Evolutionary conservation across 1,284 basidiomycete species (phyloP), one percentile per base, ranked within the genome.

Genomic region (Ceratobasidium sp.): DNA sequence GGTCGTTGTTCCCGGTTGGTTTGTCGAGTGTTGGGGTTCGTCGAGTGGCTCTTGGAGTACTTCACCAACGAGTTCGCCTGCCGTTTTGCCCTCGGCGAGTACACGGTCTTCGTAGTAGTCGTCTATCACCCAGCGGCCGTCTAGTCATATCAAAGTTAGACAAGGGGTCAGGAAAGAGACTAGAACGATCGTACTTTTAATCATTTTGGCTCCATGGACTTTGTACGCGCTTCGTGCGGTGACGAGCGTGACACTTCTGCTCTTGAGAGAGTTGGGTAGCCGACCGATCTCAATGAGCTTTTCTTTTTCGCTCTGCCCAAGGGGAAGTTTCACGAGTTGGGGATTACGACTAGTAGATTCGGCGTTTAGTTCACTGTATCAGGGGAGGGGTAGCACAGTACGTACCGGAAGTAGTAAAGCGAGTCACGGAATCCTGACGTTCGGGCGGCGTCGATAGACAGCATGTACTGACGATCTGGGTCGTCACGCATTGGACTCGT

Each of bases 341-440:
- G 90, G 89, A 77, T 97, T 97, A 5, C 93, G 87, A n/a, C 61
- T 64, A 21, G 28, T 16, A 41, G 14, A 39, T 39, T 6, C 36
- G 36, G 6, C 53, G 30, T 32, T 57, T 41, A 28, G n/a, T 16
- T 36, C n/a, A n/a, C 5, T 32, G 30, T 34, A 32, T 8, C 9
- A 28, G 45, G 12, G 12, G 18, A 28, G 3, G 8, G 23, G n/a
- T n/a, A n/a, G n/a, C n/a, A 50, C 26, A 4, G 5, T 1, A 32
- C 61, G 16, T 50, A 52, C 12, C 97, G 91, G 82, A 98, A 97
- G 80, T 98, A 98, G 81, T 97, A 98, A 12, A 98, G 84, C 9
- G 96, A 98, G 81, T 99, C 97, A 71, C 94, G 89, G 82, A 96
- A 98, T 1, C 97, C 97, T 46, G 94, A 96, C 2, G 93, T 93